These are phyloP conservation scores for Piromyces finnis DNA, from an alignment of 192 early-diverging fungal genomes.

Conservation along the genomic window DNA sequence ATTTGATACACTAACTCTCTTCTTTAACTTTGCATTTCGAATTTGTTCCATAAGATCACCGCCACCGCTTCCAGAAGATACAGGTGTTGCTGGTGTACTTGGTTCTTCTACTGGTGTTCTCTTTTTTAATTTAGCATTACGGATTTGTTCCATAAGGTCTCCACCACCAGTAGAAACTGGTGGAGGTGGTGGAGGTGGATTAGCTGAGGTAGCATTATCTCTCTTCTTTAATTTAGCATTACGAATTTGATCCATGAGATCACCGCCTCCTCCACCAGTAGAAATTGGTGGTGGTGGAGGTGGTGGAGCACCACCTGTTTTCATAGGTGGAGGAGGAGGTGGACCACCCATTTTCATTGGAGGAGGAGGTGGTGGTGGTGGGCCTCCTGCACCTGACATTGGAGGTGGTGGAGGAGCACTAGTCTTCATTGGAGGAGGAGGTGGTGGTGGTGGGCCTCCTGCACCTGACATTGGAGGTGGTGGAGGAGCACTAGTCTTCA, in stretches of 20 bases:
- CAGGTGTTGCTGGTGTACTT: background rate
- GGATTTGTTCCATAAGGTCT: background rate
- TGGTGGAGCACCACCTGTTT: background rate
- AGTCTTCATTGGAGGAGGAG: background rate
- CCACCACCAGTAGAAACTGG: background rate
- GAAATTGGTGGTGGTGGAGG: background rate
- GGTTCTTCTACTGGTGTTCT: background rate
- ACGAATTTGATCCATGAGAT: background rate
- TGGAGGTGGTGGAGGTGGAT: no score
- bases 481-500: background rate
- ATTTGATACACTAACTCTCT: no score
- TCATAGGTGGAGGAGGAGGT: background rate
- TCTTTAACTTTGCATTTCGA: no score
- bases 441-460: background rate
- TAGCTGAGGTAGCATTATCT: background rate
- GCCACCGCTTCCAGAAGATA: no score
- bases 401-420: background rate
- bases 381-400: background rate
- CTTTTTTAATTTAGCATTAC: background rate
- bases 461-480: background rate
- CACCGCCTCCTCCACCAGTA: background rate
- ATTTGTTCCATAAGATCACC: no score
- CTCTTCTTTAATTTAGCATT: background rate
- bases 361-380: background rate
- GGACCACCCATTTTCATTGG: background rate